Conservation (phyloP, 2,329 filamentous ascomycete genomes). For the Colletotrichum eleusines region DNA sequence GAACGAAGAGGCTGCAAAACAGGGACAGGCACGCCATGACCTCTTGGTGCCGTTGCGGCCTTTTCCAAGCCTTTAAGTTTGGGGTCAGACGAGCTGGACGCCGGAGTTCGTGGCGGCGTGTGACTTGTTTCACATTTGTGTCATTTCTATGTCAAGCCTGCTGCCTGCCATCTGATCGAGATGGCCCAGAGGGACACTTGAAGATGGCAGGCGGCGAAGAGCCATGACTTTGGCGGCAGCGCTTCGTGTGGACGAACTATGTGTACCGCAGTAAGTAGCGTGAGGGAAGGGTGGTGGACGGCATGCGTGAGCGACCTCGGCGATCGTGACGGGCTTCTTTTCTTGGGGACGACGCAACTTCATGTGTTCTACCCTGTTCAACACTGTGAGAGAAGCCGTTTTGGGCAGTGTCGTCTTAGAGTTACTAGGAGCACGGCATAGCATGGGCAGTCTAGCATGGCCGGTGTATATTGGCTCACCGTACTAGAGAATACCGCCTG, state of each 20-base stretch:
- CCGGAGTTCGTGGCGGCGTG: neutral
- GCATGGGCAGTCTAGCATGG: neutral
- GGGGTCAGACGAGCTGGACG: neutral
- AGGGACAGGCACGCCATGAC: neutral
- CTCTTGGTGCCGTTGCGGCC: neutral
- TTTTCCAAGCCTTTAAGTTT: neutral
- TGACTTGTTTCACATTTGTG: neutral
- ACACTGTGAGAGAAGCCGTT: neutral
- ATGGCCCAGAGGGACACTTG: neutral
- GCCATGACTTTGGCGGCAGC: neutral
- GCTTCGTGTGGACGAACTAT: constrained; percentile 2
- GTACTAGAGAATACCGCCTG: neutral
- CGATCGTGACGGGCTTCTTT: neutral
- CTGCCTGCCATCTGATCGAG: constrained; percentile 22
- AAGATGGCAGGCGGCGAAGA: neutral
- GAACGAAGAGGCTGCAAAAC: neutral
- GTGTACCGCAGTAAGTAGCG: neutral
- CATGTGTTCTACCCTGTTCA: neutral
- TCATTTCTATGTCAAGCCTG: neutral
- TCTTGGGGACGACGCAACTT: neutral
- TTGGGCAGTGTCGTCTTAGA: neutral
- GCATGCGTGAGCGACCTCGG: neutral
- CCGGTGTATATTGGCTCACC: neutral
- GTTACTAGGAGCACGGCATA: neutral
- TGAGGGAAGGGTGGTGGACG: neutral